phyloP scores from a whole-genome alignment of 75 land plant genomes.

The Pinus taeda region DNA sequence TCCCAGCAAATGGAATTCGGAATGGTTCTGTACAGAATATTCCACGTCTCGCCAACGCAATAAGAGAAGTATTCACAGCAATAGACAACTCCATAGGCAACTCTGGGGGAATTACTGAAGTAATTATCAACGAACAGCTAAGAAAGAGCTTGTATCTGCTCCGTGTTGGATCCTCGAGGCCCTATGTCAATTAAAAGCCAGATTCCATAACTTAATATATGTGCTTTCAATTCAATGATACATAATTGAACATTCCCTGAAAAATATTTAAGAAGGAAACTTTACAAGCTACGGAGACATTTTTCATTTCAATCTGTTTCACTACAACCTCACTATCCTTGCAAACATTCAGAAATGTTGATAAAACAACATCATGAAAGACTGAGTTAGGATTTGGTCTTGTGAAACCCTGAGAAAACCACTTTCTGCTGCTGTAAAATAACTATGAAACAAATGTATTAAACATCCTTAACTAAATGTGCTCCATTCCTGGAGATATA shows the following conservation, averaged over 20 bases:
- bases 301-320: neutral
- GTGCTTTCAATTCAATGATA: neutral
- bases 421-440: neutral
- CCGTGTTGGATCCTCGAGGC: slow-evolving; percentile 94
- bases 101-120: slow-evolving; percentile 99
- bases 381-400: neutral
- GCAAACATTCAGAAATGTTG: neutral
- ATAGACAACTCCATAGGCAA: slow-evolving; percentile 98
- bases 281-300: neutral
- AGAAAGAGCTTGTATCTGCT: slow-evolving; percentile 96
- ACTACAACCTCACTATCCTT: neutral
- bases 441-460: neutral
- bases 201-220: neutral
- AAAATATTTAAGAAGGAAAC: neutral
- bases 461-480: neutral
- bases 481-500: neutral
- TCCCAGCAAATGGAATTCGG: slow-evolving; percentile 98
- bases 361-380: neutral
- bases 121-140: slow-evolving; percentile 95
- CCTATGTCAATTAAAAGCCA: slow-evolving; percentile 43
- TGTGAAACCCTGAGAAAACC: neutral
- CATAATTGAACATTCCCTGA: neutral
- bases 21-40: slow-evolving; percentile 99
- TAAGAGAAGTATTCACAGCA: slow-evolving; percentile 97
- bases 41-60: slow-evolving; percentile 89